Base-by-base conservation (phyloP, 2,329 filamentous ascomycete species). In the Orbilia ellipsospora region DNA sequence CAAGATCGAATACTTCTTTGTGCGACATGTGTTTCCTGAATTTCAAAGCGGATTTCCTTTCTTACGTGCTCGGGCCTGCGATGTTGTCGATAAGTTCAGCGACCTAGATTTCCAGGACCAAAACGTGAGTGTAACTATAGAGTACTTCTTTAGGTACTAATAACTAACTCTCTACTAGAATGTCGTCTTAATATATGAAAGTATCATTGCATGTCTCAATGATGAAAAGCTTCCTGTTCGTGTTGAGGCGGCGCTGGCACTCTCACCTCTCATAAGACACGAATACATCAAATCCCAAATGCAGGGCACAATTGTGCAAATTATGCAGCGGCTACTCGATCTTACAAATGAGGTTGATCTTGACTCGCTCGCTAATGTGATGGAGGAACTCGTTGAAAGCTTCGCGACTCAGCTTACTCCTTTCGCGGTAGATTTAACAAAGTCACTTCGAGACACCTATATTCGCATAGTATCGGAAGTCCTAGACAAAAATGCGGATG, bases 331-430 rank as follows among this genome's bases (percentile, higher is more conserved):
- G 83, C 87, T 99, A 13, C 87, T 99, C 65, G 98, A 98, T 84
- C 86, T 99, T 69, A 94, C 95, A 28, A 99, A 99, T 81, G 95
- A 99, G 83, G 95, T 96, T 72, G 95, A 99, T 81, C 94, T 99
- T 56, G 95, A 99, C 82, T 94, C 95, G 4, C 86, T 99, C 48
- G 94, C 95, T 20, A 98, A 98, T 80, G 95, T 99, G 45, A 99
- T 99, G 95, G 95, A 99, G 83, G 95, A 99, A 81, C 99, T 99
- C 81, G 95, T 99, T 54, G 95, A 99, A 83, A 94, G 98, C 1
- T 99, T 99, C 81, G 94, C 95, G n/a, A 88, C 93, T 1, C 95
- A 99, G 82, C 87, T 99, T 55, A 98, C 95, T 4, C 95, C 95
- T 2, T 99, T 99, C 80, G 95, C 95, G 10, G 94, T 99, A 36